phyloP scores from a whole-genome alignment of 768 basidiomycete genomes.

The Holtermanniella nyarrowii region DNA sequence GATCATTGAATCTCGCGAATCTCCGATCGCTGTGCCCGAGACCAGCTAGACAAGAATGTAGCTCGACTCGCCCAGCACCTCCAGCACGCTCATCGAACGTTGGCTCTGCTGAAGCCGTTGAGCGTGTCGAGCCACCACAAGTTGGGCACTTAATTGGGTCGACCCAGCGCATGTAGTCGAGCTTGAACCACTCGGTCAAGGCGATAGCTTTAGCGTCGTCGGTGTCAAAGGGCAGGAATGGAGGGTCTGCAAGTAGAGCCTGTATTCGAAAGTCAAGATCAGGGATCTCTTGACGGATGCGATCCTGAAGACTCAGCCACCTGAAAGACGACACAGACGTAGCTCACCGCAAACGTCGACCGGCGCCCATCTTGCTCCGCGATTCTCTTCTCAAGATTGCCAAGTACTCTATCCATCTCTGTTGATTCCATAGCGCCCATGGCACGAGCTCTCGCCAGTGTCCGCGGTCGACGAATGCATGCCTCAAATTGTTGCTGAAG shows the following conservation, averaged over 20 bases:
- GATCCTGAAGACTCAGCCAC: background rate
- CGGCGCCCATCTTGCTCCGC: background rate
- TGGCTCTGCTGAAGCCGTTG: slow-evolving; percentile 14
- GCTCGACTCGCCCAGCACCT: slow-evolving; percentile 41
- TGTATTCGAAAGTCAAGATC: background rate
- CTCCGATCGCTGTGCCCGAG: slow-evolving; percentile 25
- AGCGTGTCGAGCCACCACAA: slow-evolving; percentile 31
- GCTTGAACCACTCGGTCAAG: slow-evolving; percentile 44
- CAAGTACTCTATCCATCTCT: background rate
- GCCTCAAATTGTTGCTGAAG: too few relatives aligned
- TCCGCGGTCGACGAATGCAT: too few relatives aligned
- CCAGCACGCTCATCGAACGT: slow-evolving; percentile 31
- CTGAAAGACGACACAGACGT: background rate
- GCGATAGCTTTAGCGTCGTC: slow-evolving; percentile 40
- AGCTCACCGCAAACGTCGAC: background rate
- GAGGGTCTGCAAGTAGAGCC: too few relatives aligned
- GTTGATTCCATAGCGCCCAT: too few relatives aligned
- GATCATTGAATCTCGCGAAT: slow-evolving; percentile 41
- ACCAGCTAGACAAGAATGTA: slow-evolving; percentile 34
- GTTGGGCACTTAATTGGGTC: slow-evolving; percentile 42
- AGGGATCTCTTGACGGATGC: background rate
- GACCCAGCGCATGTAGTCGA: slow-evolving; percentile 41
- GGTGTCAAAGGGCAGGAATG: slow-evolving; percentile 13
- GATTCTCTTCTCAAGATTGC: background rate
- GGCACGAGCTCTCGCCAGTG: too few relatives aligned